Evolutionary conservation across 2,329 filamentous ascomycete genomes (phyloP).

Genomic region (Botrytis porri): DNA sequence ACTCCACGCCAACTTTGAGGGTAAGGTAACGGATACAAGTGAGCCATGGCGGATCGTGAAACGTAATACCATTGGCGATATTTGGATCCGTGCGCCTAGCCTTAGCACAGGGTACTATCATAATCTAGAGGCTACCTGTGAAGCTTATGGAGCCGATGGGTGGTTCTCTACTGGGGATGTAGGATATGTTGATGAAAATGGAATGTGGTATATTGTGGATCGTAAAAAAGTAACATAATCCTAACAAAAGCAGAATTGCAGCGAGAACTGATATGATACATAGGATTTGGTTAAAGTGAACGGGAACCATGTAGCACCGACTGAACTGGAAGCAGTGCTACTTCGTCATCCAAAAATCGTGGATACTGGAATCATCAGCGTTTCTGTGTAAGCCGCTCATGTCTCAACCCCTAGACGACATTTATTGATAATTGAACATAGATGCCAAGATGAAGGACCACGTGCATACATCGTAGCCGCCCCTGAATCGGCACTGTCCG

Average conservation of each 20-base stretch:
- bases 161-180: conserved; percentile 39
- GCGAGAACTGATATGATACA: not conserved
- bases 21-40: not conserved
- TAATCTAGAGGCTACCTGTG: not conserved
- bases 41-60: not conserved
- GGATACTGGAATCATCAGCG: conserved; percentile 48
- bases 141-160: not conserved
- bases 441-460: not conserved
- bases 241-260: not conserved
- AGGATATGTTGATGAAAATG: conserved; percentile 65
- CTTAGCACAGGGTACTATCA: not conserved
- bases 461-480: not conserved
- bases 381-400: conserved; percentile 32
- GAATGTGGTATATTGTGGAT: conserved; percentile 87
- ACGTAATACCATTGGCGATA: not conserved
- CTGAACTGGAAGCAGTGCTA: conserved; percentile 47
- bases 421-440: not conserved
- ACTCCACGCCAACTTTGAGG: conserved; percentile 7
- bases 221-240: conserved; percentile 41
- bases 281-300: conserved; percentile 46
- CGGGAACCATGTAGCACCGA: conserved; percentile 49
- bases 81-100: not conserved
- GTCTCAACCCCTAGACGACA: not conserved
- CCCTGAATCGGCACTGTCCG: not conserved
- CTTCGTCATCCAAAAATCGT: conserved; percentile 41